Conservation (phyloP, 345 rosid genomes). For the Bruguiera gymnorhiza region DNA sequence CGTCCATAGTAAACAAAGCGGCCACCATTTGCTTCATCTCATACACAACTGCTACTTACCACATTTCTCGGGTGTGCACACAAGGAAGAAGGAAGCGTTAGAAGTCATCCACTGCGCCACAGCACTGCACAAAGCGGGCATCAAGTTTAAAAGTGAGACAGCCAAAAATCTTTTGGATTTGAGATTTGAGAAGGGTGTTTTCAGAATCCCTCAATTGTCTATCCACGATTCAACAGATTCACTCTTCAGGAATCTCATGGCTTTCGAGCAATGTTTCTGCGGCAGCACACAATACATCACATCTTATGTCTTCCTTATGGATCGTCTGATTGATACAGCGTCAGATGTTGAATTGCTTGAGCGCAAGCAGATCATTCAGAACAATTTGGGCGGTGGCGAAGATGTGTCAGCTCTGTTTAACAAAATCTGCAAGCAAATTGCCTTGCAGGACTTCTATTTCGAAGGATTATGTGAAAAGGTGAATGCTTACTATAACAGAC, state of each 20-base stretch:
- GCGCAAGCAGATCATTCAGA: background rate
- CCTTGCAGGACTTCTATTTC: slow-evolving; percentile 2
- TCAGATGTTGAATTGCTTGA: slow-evolving; percentile 7
- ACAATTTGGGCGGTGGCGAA: slow-evolving; percentile 6
- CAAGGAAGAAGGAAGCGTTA: background rate
- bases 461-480: slow-evolving; percentile 1
- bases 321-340: slow-evolving; percentile 8
- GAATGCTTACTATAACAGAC: background rate
- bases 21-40: slow-evolving; percentile 14
- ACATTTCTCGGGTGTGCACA: slow-evolving; percentile 1
- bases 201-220: slow-evolving; percentile 27
- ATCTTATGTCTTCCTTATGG: slow-evolving; percentile 11
- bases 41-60: slow-evolving; percentile 15
- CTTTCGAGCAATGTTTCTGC: slow-evolving; percentile 28
- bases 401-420: slow-evolving; percentile 15
- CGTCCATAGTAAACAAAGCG: background rate
- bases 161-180: slow-evolving; percentile 26
- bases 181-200: slow-evolving; percentile 16
- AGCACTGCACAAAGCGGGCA: slow-evolving; percentile 38
- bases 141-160: slow-evolving; percentile 20
- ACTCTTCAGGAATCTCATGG: slow-evolving; percentile 28
- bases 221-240: slow-evolving; percentile 29
- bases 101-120: slow-evolving; percentile 27
- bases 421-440: slow-evolving; percentile 16
- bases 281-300: slow-evolving; percentile 5